Evolutionary conservation across 805 yeast species (phyloP), one percentile per base, ranked within the genome.

Genomic region (Lachancea sp.): DNA sequence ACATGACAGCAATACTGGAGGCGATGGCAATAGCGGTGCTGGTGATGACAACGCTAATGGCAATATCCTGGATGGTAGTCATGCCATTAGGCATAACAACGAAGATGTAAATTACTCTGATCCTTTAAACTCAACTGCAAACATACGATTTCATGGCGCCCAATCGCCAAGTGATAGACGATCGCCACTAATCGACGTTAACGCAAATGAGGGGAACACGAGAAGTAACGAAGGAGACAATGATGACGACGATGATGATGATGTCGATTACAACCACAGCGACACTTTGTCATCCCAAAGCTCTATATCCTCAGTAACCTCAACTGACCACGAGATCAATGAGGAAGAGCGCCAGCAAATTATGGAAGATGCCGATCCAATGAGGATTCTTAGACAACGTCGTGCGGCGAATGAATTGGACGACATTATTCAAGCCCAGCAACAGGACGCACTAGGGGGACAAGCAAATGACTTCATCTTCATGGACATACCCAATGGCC

Each of bases 351-450:
- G 42, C 7, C 50, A 38, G 7, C 49, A 44, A 3, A 51, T 52
- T 7, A 36, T 46, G 18, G 56, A 50, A 16, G 48, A 48, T 2
- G 48, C 40, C n/a, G 48, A 39, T 13, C 53, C 54, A 15, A 23
- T 52, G 8, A 53, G 48, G 20, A 43, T 43, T 5, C 21, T 50
- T n/a, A 42, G 41, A 25, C 51, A 52, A 22, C 52, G 45, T 15
- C 43, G 49, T 24, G 61, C 60, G 18, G 60, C 48, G 28, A 45
- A 44, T 24, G 46, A 48, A 23, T 50, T 59, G 26, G 60, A 57
- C 34, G 42, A 47, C 15, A 19, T 51, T 18, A 17, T 58, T 12
- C 52, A 48, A 39, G 41, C 38, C 30, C 15, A 29, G 17, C 39
- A 36, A 29, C 21, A 12, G 12, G 20, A 37, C 13, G 38, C 38